Evolutionary conservation across 2,329 filamentous ascomycete species (phyloP).

Genomic region (Emydomyces testavorans): DNA sequence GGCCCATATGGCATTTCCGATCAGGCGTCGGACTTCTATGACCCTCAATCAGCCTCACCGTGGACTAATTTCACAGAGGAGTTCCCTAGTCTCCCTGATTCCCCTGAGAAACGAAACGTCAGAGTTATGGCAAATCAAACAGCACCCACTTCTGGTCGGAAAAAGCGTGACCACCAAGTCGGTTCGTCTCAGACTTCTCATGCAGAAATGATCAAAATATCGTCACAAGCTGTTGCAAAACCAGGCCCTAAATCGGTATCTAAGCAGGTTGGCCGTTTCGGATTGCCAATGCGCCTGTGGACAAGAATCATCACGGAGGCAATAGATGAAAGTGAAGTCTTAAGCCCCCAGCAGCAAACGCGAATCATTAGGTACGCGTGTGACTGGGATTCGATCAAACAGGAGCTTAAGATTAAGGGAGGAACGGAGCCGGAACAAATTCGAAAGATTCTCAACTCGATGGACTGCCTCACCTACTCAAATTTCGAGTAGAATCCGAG

Average conservation of each 20-base stretch:
- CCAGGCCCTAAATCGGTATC: neutral
- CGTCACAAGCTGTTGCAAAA: constrained; percentile 7
- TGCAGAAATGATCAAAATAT: neutral
- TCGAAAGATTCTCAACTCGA: constrained; percentile 27
- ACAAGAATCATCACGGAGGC: constrained; percentile 24
- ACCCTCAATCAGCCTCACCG: neutral
- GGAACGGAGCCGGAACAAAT: constrained; percentile 26
- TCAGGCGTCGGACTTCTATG: neutral
- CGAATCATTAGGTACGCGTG: constrained; percentile 25
- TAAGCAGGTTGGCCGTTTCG: constrained; percentile 20
- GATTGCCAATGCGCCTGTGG: constrained; percentile 23
- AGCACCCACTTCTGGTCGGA: neutral
- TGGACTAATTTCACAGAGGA: constrained; percentile 8
- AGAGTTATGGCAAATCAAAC: neutral
- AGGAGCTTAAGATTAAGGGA: constrained; percentile 24
- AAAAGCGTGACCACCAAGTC: neutral
- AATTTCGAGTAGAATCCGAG: constrained; percentile 7
- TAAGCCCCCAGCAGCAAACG: constrained; percentile 23
- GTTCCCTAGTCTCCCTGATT: constrained; percentile 3
- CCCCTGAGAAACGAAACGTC: neutral
- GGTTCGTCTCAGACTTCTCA: neutral
- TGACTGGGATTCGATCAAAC: constrained; percentile 23
- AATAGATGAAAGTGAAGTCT: constrained; percentile 20
- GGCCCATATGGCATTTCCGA: neutral
- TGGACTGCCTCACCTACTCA: constrained; percentile 26